Evolutionary conservation across 805 yeast genomes (phyloP), one percentile per base, ranked within the genome.

Genomic region (Monosporozyma aerobia): DNA sequence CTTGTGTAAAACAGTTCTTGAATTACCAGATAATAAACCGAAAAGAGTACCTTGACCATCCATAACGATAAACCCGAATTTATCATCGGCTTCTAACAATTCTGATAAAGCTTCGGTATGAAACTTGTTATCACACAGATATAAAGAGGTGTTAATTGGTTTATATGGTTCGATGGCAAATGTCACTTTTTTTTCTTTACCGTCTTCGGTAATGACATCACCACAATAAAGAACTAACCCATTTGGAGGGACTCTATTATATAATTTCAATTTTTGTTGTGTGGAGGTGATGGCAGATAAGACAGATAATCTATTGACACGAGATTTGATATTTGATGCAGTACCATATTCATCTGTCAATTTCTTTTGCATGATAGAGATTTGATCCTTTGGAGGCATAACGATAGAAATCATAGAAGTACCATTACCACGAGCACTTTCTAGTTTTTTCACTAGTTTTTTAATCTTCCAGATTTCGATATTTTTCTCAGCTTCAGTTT

Each of bases 401-500:
- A 94, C 87, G 69, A 94, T 77, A 29, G 97, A 90, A 68, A 94
- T 94, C 98, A 94, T 94, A 25, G 99, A 94, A 47, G 99, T 94
- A 72, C 99, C 99, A 70, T 92, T 94, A 71, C 99, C 99, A 71
- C 97, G 82, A 51, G 98, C 98, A 63, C 74, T 75, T 69, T 94
- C 94, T 62, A 94, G 79, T 55, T 85, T 81, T 73, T 87, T 87
- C 78, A 90, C 81, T 72, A 89, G 79, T 75, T 94, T 94, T 78
- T 90, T 92, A 78, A 94, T 83, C 82, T 94, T 94, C 99, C 99
- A 94, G 77, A 94, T 90, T 77, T 94, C 96, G 69, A 94, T 92
- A 76, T 90, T 92, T 76, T 87, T 90, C 69, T 94, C 99, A 51
- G 95, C 94, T 60, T 89, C 96, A 56, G 82, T 76, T 61, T 82